These are phyloP conservation scores for Chloranthus sessilifolius DNA, from an alignment of 164 flowering plant genomes.

Conservation along the genomic window DNA sequence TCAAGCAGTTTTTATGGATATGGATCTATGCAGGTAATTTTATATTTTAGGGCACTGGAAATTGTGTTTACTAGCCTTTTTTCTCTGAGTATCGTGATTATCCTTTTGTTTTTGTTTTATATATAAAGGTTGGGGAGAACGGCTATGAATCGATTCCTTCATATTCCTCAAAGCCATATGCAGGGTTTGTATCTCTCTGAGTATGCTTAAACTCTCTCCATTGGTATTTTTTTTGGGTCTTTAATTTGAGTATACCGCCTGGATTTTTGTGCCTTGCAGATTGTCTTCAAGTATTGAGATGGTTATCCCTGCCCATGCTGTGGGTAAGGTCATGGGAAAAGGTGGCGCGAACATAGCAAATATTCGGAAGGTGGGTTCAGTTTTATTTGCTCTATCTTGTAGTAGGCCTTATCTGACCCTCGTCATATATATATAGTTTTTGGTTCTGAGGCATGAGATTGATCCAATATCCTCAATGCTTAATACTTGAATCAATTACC, in stretches of 20 bases:
- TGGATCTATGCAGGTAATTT: slow-evolving; percentile 74
- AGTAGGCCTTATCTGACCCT: too few species aligned
- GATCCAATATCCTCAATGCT: too few species aligned
- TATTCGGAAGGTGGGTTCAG: slow-evolving; percentile 62
- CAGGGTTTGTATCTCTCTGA: slow-evolving; percentile 52
- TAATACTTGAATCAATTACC: too few species aligned
- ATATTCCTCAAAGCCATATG: slow-evolving; percentile 60
- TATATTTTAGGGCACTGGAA: not conserved
- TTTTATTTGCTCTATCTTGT: not conserved
- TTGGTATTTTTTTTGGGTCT: not conserved
- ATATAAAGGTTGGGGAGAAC: slow-evolving; percentile 65
- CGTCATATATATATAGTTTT: too few species aligned
- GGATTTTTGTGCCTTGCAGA: slow-evolving; percentile 24
- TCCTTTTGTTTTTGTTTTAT: slow-evolving; percentile 10
- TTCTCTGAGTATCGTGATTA: not conserved
- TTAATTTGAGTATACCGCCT: not conserved
- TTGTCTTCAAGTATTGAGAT: slow-evolving; percentile 70
- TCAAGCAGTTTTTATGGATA: slow-evolving; percentile 67
- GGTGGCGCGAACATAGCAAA: slow-evolving; percentile 78
- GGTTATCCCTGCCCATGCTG: slow-evolving; percentile 75
- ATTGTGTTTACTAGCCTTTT: not conserved
- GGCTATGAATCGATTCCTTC: slow-evolving; percentile 68
- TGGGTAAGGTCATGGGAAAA: slow-evolving; percentile 87
- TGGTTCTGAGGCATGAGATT: too few species aligned
- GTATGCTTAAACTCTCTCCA: not conserved